Conservation (phyloP, 2,329 filamentous ascomycete genomes). For the Botrytis medusae region DNA sequence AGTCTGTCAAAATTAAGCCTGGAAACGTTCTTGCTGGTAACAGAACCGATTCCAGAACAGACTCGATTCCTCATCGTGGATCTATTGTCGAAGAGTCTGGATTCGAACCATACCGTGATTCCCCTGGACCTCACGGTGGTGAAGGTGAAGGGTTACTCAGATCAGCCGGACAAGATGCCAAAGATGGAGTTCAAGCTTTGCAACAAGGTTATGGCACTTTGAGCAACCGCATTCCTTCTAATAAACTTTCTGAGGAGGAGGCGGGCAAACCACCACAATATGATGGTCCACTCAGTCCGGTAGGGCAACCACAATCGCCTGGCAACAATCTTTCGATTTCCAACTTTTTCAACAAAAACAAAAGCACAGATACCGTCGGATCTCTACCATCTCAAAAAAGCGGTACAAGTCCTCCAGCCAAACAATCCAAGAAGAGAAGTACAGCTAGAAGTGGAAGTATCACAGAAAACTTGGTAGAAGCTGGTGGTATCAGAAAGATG, state of each 20-base stretch:
- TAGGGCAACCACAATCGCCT: neutral
- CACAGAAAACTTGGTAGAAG: constrained; percentile 74
- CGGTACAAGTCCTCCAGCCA: constrained; percentile 33
- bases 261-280: neutral
- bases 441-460: constrained; percentile 72
- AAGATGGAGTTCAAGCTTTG: constrained; percentile 64
- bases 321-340: neutral
- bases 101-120: constrained; percentile 28
- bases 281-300: constrained; percentile 13
- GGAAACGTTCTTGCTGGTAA: constrained; percentile 31
- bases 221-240: constrained; percentile 4
- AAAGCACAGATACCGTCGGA: constrained; percentile 37
- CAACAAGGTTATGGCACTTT: constrained; percentile 55
- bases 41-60: constrained; percentile 36
- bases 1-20: constrained; percentile 67
- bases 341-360: constrained; percentile 17
- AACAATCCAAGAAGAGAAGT: constrained; percentile 44
- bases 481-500: constrained; percentile 72
- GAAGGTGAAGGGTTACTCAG: constrained; percentile 54
- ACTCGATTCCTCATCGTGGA: constrained; percentile 45
- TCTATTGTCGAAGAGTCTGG: constrained; percentile 45
- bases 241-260: neutral
- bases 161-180: constrained; percentile 56
- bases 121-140: constrained; percentile 49
- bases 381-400: constrained; percentile 32